These are phyloP conservation scores for Elongisporangium prolatum DNA, from an alignment of 352 stramenopile species.

Conservation along the genomic window DNA sequence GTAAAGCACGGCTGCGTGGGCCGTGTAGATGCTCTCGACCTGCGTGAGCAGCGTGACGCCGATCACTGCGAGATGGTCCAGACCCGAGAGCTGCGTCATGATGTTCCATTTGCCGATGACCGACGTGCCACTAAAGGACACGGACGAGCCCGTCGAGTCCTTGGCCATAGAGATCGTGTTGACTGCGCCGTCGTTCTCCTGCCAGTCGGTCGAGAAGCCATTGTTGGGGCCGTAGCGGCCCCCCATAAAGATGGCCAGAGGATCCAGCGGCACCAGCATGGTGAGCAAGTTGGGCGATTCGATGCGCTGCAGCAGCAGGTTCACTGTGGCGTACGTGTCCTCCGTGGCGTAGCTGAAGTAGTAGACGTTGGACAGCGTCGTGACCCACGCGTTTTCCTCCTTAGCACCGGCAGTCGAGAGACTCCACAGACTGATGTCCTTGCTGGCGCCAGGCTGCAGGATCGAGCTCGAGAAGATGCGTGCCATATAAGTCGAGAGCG, in stretches of 20 bases:
- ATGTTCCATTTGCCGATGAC: slow-evolving; percentile 40
- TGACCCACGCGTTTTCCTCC: slow-evolving; percentile 38
- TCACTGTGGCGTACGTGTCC: slow-evolving; percentile 31
- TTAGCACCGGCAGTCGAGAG: slow-evolving; percentile 28
- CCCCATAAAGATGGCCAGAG: slow-evolving; percentile 30
- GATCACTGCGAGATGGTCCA: slow-evolving; percentile 43
- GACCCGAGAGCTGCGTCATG: slow-evolving; percentile 30
- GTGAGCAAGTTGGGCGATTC: slow-evolving; percentile 41
- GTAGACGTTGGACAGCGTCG: slow-evolving; percentile 44
- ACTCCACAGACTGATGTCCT: slow-evolving; percentile 37
- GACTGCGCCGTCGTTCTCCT: slow-evolving; percentile 43
- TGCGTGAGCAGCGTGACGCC: slow-evolving; percentile 38
- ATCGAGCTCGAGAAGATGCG: slow-evolving; percentile 29
- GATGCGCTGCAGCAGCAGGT: slow-evolving; percentile 34
- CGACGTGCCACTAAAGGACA: slow-evolving; percentile 27
- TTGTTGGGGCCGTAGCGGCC: slow-evolving; percentile 28
- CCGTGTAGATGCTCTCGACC: slow-evolving; percentile 32
- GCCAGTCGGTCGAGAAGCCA: slow-evolving; percentile 33
- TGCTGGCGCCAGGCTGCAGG: slow-evolving; percentile 24
- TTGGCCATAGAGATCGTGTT: slow-evolving; percentile 45
- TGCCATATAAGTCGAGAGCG: slow-evolving; percentile 23
- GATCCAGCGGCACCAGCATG: slow-evolving; percentile 42
- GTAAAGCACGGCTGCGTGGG: slow-evolving; percentile 28
- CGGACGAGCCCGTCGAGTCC: slow-evolving; percentile 28
- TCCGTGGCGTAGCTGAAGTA: slow-evolving; percentile 51